phyloP scores from a whole-genome alignment of 768 basidiomycete species.

The Coprinellus aureogranulatus region DNA sequence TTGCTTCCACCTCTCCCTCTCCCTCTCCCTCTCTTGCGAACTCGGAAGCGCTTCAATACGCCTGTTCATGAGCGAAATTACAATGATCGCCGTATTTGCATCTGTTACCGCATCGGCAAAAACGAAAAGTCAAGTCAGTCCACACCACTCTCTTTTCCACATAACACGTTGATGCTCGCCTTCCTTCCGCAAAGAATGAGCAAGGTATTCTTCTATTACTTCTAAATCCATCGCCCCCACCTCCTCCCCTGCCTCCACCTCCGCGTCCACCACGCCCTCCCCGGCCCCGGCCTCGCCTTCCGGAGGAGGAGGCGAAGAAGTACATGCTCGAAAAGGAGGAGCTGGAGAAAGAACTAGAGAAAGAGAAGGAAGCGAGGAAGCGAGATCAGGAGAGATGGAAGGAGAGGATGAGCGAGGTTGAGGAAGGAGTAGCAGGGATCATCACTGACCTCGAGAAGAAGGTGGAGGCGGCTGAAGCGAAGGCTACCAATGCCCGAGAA shows the following conservation, averaged over 20 bases:
- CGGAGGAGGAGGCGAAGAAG: constrained; percentile 47
- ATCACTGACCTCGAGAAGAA: constrained; percentile 63
- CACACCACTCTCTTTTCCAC: constrained; percentile 34
- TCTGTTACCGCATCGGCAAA: constrained; percentile 51
- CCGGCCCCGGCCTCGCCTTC: constrained; percentile 53
- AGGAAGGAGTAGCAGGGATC: constrained; percentile 65
- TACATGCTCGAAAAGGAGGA: constrained; percentile 45
- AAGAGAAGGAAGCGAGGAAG: constrained; percentile 56
- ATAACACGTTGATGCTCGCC: constrained; percentile 67
- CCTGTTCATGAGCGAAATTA: constrained; percentile 71
- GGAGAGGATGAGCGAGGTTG: constrained; percentile 68
- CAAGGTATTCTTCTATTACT: constrained; percentile 84
- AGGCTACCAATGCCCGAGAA: constrained; percentile 39
- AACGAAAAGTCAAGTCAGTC: no score
- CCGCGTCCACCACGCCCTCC: constrained; percentile 48
- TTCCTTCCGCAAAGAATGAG: constrained; percentile 89
- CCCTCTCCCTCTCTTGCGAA: background rate
- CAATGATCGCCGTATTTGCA: constrained; percentile 88
- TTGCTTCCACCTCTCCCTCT: background rate
- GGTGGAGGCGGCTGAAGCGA: constrained; percentile 50
- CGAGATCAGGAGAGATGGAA: constrained; percentile 71
- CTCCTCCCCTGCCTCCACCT: constrained; percentile 36
- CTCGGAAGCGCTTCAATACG: constrained; percentile 15
- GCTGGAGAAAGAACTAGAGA: constrained; percentile 44
- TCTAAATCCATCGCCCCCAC: constrained; percentile 63